Base-by-base conservation (phyloP, 352 stramenopile genomes). In the Pythium chondricola region DNA sequence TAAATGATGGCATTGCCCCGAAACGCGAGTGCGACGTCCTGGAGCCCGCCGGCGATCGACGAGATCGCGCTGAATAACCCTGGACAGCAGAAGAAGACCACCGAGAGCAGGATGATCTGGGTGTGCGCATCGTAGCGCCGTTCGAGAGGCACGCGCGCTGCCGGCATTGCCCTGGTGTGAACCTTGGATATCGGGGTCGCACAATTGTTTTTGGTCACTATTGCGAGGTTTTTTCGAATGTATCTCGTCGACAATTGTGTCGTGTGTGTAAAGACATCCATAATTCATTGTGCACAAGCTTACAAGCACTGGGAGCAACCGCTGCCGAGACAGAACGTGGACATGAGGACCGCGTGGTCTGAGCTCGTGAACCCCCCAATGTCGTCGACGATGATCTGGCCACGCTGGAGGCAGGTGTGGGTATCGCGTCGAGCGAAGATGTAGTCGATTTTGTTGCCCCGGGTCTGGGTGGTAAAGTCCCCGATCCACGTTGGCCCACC, bases 401-500 rank as follows among this genome's bases (percentile, higher is more conserved):
- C 60, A 20, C 52, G 58, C 30, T 56, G 67, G 24, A 86, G 52
- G 36, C 64, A 80, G 8, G 65, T 78, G 43, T 75, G 58, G 11
- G 33, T 24, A 52, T 87, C 71, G 7, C 48, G 61, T 13, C 75
- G 74, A 3, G 66, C 42, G 47, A 85, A 81, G 47, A 88, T 81
- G 60, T 86, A 91, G 64, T 88, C 79, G 44, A 74, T 60, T 45
- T 88, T 88, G 38, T 43, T 31, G 22, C 49, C 64, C 16, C 22
- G 39, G 7, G 60, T 43, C 14, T 56, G 51, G 47, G 52, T 56
- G 17, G 60, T 56, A 17, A 87, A 88, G 11, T 54, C 50, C 9
- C 71, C 79, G 36, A 90, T 86, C 72, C 70, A 88, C 25, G 79
- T 88, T 3, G 57, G 36, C 0, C 74, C 72, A 2, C 63, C 67